phyloP scores from a whole-genome alignment of 495 filamentous ascomycete species.

The Penicillium ucsense region DNA sequence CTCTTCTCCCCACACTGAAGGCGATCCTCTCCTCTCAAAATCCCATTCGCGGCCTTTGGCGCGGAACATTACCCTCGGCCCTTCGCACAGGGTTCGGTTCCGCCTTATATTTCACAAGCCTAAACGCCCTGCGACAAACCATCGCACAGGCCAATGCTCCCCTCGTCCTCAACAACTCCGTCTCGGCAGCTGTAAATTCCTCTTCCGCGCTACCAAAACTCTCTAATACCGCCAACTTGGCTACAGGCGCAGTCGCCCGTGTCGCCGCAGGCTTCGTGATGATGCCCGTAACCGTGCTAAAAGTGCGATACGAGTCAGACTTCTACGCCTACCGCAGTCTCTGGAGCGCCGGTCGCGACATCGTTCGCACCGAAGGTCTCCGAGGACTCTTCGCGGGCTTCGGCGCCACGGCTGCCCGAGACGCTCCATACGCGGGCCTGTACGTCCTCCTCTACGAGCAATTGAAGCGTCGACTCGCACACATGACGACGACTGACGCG shows the following conservation, averaged over 20 bases:
- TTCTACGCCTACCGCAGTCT: conserved; percentile 80
- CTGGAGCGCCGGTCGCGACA: conserved; percentile 59
- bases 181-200: conserved; percentile 20
- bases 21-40: conserved; percentile 51
- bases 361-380: conserved; percentile 61
- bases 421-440: conserved; percentile 90
- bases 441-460: conserved; percentile 96
- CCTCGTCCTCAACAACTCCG: conserved; percentile 12
- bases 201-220: conserved; percentile 78
- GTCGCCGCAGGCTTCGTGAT: conserved; percentile 79
- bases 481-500: conserved; percentile 9
- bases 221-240: conserved; percentile 73
- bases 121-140: conserved; percentile 71
- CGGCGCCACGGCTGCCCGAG: conserved; percentile 84
- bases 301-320: conserved; percentile 87
- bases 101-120: conserved; percentile 84
- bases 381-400: conserved; percentile 88
- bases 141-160: conserved; percentile 39
- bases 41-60: conserved; percentile 76
- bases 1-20: conserved; percentile 61
- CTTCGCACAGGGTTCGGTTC: conserved; percentile 88
- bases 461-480: conserved; percentile 57
- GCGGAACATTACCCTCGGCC: conserved; percentile 83
- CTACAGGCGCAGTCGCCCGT: conserved; percentile 73
- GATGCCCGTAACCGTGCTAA: conserved; percentile 95